Percentiles rank a stretch among this genome's conserved stretches.
Conservation (phyloP, 129 eudicot species). For the Pittosporum tobira region DNA sequence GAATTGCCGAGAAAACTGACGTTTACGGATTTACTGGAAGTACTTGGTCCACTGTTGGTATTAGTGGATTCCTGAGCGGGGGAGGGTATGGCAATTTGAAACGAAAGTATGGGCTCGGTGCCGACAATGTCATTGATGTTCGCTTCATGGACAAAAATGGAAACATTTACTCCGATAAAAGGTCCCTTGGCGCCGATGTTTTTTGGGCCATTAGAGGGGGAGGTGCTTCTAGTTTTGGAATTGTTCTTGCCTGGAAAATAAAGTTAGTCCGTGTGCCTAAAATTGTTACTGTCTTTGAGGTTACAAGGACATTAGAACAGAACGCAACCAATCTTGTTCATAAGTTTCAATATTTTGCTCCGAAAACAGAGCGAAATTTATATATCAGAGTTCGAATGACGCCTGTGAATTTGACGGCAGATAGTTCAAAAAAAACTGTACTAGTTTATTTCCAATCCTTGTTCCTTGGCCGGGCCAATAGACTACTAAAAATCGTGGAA, state of each 20-base stretch:
- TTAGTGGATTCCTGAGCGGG: constrained; percentile 54
- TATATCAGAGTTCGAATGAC: constrained; percentile 25
- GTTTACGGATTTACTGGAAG: constrained; percentile 45
- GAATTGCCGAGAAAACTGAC: too few species aligned
- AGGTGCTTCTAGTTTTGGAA: too few species aligned
- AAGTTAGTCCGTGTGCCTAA: constrained; percentile 40
- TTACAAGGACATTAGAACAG: constrained; percentile 30
- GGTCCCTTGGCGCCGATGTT: constrained; percentile 45
- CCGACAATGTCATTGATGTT: too few species aligned
- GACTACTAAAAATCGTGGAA: constrained; percentile 25
- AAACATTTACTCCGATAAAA: constrained; percentile 22
- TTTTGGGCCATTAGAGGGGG: too few species aligned
- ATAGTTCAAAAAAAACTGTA: constrained; percentile 16
- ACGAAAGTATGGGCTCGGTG: too few species aligned
- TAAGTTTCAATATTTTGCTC: constrained; percentile 41
- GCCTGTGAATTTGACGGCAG: background rate
- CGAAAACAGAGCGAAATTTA: constrained; percentile 22
- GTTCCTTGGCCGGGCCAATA: constrained; percentile 28
- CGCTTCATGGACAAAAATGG: too few species aligned
- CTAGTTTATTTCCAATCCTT: constrained; percentile 38
- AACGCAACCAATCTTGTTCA: constrained; percentile 21
- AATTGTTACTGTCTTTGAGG: constrained; percentile 39
- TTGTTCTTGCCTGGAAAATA: constrained; percentile 55
- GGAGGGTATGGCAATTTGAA: too few species aligned
- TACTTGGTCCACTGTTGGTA: constrained; percentile 47